phyloP scores from a whole-genome alignment of 169 alveolate genomes.

The Plasmodium ovale region DNA sequence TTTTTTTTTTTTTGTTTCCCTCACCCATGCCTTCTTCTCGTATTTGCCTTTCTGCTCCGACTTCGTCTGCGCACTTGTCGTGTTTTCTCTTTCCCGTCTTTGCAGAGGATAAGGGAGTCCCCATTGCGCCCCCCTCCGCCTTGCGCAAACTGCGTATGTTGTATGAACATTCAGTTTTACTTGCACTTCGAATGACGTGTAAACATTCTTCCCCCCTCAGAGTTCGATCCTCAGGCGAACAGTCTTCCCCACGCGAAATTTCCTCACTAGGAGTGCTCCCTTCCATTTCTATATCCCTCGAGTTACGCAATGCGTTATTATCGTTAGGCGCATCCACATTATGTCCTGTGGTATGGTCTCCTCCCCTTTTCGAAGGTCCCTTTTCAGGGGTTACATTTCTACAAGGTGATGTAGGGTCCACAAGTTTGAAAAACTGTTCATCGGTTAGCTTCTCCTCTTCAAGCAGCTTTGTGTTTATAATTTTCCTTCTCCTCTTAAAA shows the following conservation, averaged over 20 bases:
- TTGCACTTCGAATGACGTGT: no score
- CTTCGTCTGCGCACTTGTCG: not conserved
- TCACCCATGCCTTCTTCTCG: not conserved
- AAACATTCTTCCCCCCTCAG: no score
- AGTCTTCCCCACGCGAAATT: no score
- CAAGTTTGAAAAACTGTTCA: conserved; percentile 5
- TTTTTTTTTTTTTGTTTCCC: conserved; percentile 8
- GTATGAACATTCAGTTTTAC: no score
- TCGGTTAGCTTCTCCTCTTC: conserved; percentile 52
- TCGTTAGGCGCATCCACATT: no score
- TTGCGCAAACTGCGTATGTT: conserved; percentile 3
- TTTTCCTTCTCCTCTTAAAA: conserved; percentile 47
- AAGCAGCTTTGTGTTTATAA: conserved; percentile 29
- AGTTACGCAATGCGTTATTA: no score
- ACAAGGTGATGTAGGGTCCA: not conserved
- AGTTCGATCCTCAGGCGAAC: no score
- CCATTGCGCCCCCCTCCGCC: not conserved
- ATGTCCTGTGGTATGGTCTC: no score
- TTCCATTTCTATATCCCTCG: no score
- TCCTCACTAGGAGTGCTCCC: no score
- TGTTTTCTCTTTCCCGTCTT: conserved; percentile 30
- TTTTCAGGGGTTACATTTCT: no score
- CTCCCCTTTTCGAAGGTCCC: no score
- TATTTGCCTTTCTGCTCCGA: not conserved
- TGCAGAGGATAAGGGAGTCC: not conserved